Base-by-base conservation (phyloP, 768 basidiomycete species). In the Chalciporus sphaerocephalus region DNA sequence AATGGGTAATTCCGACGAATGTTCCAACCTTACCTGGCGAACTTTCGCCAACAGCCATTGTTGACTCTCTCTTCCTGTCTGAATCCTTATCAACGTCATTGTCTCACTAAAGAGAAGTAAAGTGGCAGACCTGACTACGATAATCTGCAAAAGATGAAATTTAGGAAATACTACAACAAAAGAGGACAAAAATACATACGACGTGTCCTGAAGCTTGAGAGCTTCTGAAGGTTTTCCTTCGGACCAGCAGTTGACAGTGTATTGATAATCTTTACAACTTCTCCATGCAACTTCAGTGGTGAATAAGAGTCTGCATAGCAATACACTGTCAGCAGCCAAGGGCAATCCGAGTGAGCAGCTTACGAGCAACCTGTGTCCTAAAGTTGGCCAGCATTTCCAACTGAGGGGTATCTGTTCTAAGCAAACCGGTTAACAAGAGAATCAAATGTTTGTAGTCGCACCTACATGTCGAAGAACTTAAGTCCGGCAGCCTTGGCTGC, bases 401-500 rank as follows among this genome's bases (percentile, higher is more conserved):
- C 38, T 79, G 70, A 56, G 73, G 81, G n/a, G 85, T 78, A 46
- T 92, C 87, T 44, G 90, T 91, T 38, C 89, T 91, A 53, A 48
- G 5, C n/a, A 17, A 20, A 35, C 42, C 43, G 32, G 37, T 53
- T 21, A 42, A n/a, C n/a, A n/a, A n/a, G n/a, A 39, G 10, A 28
- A 17, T 17, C 25, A 6, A 35, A n/a, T n/a, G n/a, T n/a, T n/a
- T n/a, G 53, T 55, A 34, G 30, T 40, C 25, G 32, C 33, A 52
- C 72, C 69, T 65, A 89, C 87, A 95, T 76, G 65, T 94, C 92
- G 69, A 94, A 87, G 75, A 93, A 94, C 42, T 78, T 84, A 68
- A 82, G 57, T 51, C 90, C 90, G 53, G 77, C 73, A 40, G 82
- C 81, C 67, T 87, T 94, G 49, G 81, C 76, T 57, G 80, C 70